Percentiles rank a stretch among this genome's conserved stretches.
Evolutionary conservation across 768 basidiomycete species (phyloP).

Genomic region (Leccinum variicolor): DNA sequence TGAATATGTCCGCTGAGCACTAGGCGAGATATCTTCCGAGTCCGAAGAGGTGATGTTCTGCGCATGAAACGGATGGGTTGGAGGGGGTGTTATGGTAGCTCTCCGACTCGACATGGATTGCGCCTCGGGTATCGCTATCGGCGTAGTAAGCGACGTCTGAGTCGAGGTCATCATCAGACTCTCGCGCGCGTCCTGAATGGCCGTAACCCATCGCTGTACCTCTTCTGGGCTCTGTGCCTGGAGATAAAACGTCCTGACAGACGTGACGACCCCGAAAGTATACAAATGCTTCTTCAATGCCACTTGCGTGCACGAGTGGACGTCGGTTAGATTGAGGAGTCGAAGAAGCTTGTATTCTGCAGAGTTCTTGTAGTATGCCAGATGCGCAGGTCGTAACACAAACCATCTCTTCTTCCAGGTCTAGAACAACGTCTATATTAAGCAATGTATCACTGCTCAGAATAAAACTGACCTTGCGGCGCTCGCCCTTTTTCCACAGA

Average conservation of each 20-base stretch:
- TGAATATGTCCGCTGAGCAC: conserved; percentile 39
- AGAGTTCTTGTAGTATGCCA: conserved; percentile 95
- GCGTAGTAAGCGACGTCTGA: conserved; percentile 48
- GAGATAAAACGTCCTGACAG: conserved; percentile 87
- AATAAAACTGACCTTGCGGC: conserved; percentile 73
- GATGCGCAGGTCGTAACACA: conserved; percentile 84
- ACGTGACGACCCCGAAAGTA: conserved; percentile 90
- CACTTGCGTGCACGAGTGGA: conserved; percentile 88
- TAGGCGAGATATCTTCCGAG: conserved; percentile 67
- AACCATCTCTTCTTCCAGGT: conserved; percentile 99
- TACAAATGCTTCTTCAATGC: conserved; percentile 85
- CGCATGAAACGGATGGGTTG: conserved; percentile 38
- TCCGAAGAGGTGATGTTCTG: conserved; percentile 71
- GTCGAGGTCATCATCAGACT: conserved; percentile 61
- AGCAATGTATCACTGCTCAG: neutral
- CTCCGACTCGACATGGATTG: conserved; percentile 28
- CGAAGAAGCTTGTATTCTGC: conserved; percentile 92
- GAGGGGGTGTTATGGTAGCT: conserved; percentile 43
- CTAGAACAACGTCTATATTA: conserved; percentile 37
- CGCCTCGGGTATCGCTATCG: conserved; percentile 50
- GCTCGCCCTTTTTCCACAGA: conserved; percentile 96
- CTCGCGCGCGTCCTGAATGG: conserved; percentile 74
- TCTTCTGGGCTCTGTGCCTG: conserved; percentile 73
- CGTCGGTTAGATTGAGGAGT: conserved; percentile 80
- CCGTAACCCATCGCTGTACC: conserved; percentile 77